phyloP scores from a whole-genome alignment of 495 filamentous ascomycete species.

The Neurospora sp. region DNA sequence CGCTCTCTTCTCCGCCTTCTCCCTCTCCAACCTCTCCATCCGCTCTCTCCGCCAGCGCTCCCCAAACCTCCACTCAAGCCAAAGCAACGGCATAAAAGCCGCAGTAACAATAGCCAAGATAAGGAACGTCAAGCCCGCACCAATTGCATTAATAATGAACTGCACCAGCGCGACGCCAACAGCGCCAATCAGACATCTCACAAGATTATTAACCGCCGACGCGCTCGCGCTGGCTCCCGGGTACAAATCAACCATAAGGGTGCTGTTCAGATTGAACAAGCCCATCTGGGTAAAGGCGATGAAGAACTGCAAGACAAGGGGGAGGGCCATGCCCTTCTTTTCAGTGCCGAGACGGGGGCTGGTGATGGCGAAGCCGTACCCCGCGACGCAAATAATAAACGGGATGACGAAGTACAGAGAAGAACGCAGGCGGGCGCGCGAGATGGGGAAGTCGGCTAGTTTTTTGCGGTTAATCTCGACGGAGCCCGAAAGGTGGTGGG shows the following conservation, averaged over 20 bases:
- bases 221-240: conserved; percentile 47
- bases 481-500: conserved; percentile 30
- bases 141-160: conserved; percentile 50
- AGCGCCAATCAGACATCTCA: conserved; percentile 52
- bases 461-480: conserved; percentile 40
- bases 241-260: conserved; percentile 53
- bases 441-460: conserved; percentile 51
- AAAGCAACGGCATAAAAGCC: conserved; percentile 36
- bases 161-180: conserved; percentile 51
- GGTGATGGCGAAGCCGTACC: conserved; percentile 44
- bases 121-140: conserved; percentile 52
- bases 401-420: conserved; percentile 21
- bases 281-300: conserved; percentile 36
- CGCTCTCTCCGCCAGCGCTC: conserved; percentile 20
- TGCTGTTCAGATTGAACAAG: conserved; percentile 31
- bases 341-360: conserved; percentile 27
- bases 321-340: conserved; percentile 25
- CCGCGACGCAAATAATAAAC: conserved; percentile 26
- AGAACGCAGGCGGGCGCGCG: conserved; percentile 43
- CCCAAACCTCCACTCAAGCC: conserved; percentile 18
- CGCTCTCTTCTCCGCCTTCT: conserved; percentile 1
- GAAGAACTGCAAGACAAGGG: conserved; percentile 40
- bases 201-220: conserved; percentile 56
- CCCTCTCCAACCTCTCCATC: conserved; percentile 8
- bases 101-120: conserved; percentile 43